These are phyloP conservation scores for Alternaria incomplexa DNA, from an alignment of 2,329 filamentous ascomycete species.

Conservation along the genomic window DNA sequence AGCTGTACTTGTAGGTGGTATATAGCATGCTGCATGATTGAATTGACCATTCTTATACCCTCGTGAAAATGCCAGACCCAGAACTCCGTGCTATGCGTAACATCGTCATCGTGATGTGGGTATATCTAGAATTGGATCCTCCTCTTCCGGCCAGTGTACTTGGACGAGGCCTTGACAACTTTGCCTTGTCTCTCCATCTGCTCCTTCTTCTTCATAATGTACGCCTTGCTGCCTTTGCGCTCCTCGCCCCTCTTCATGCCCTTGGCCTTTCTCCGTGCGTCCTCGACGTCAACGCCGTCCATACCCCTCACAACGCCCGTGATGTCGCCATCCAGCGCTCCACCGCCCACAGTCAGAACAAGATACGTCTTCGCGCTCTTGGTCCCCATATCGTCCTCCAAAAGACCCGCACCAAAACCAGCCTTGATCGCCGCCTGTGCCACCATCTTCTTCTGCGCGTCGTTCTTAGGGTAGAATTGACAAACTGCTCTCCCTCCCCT, in stretches of 20 bases:
- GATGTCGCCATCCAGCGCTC: constrained; percentile 72
- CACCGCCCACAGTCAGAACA: constrained; percentile 85
- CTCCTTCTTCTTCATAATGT: constrained; percentile 86
- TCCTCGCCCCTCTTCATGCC: constrained; percentile 62
- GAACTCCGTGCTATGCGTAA: constrained; percentile 47
- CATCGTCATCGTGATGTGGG: constrained; percentile 32
- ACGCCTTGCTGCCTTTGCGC: constrained; percentile 83
- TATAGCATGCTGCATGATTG: constrained; percentile 49
- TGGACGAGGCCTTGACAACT: constrained; percentile 88
- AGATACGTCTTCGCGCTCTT: constrained; percentile 98
- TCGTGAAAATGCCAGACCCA: constrained; percentile 23
- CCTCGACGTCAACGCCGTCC: constrained; percentile 78
- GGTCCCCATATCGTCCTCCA: constrained; percentile 94
- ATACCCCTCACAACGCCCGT: constrained; percentile 88
- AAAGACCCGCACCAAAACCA: constrained; percentile 90
- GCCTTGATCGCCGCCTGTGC: constrained; percentile 87
- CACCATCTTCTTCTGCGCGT: constrained; percentile 90
- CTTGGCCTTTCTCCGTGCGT: constrained; percentile 60
- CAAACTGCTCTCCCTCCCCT: constrained; percentile 90
- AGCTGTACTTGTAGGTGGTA: constrained; percentile 51
- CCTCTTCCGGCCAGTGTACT: constrained; percentile 92
- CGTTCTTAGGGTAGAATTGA: constrained; percentile 98
- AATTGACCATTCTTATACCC: constrained; percentile 40
- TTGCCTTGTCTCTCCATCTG: constrained; percentile 96
- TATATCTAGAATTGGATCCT: constrained; percentile 71